Evolutionary conservation across 2,329 filamentous ascomycete genomes (phyloP).

Genomic region (Paradendryphiella salina): DNA sequence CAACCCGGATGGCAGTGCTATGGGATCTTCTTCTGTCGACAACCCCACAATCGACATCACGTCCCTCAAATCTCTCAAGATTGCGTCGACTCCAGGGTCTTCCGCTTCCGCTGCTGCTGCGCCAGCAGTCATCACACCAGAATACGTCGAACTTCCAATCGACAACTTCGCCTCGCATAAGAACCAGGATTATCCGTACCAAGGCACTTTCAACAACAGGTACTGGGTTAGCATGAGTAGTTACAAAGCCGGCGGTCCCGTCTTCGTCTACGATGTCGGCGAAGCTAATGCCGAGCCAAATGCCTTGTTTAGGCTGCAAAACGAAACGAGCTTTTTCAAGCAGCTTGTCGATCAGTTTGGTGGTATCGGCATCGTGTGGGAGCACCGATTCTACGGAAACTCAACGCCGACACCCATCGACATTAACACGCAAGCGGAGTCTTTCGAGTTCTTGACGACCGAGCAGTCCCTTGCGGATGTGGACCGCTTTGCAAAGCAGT

Average conservation of each 20-base stretch:
- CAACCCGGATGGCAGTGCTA: background rate
- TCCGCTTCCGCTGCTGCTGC: background rate
- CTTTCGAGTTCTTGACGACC: slow-evolving; percentile 45
- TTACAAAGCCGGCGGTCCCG: slow-evolving; percentile 44
- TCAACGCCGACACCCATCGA: slow-evolving; percentile 43
- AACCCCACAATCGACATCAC: background rate
- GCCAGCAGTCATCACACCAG: slow-evolving; percentile 26
- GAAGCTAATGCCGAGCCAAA: slow-evolving; percentile 38
- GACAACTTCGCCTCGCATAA: slow-evolving; percentile 43
- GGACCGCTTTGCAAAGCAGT: slow-evolving; percentile 47
- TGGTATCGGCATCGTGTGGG: slow-evolving; percentile 48
- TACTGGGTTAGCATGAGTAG: slow-evolving; percentile 43
- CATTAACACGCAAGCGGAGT: slow-evolving; percentile 38
- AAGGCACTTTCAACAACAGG: slow-evolving; percentile 43
- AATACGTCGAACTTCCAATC: slow-evolving; percentile 44
- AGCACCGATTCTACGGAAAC: slow-evolving; percentile 50
- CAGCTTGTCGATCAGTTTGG: slow-evolving; percentile 43
- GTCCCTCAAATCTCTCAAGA: background rate
- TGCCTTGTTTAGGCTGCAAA: slow-evolving; percentile 34
- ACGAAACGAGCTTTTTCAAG: slow-evolving; percentile 42
- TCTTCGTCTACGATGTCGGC: slow-evolving; percentile 47
- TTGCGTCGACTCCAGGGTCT: background rate
- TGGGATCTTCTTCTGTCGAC: background rate
- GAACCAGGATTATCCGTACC: slow-evolving; percentile 12
- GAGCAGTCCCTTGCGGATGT: slow-evolving; percentile 51